phyloP scores from a whole-genome alignment of 176 grass and related monocot genomes.

The Oryza coarctata region DNA sequence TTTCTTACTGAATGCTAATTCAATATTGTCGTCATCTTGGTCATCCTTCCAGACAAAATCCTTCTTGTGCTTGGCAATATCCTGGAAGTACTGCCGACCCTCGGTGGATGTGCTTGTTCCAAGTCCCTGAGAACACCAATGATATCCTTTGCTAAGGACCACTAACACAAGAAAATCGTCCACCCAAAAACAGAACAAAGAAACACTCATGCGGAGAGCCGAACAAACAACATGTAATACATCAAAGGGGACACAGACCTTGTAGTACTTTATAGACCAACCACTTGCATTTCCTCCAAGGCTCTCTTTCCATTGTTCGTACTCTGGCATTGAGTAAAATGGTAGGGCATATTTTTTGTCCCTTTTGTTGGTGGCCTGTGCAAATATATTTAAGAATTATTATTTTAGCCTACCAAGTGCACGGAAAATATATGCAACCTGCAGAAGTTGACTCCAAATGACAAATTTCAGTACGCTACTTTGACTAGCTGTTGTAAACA shows the following conservation, averaged over 20 bases:
- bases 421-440: background rate
- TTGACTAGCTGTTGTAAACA: background rate
- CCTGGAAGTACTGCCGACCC: slow-evolving; percentile 63
- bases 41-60: slow-evolving; percentile 70
- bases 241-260: slow-evolving; percentile 50
- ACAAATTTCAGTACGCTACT: background rate
- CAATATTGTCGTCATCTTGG: slow-evolving; percentile 62
- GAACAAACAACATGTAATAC: background rate
- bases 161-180: background rate
- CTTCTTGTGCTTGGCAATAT: slow-evolving; percentile 52
- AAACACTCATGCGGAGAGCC: background rate
- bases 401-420: background rate
- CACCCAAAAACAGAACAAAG: background rate
- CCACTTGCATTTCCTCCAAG: slow-evolving; percentile 54
- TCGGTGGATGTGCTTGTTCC: slow-evolving; percentile 81
- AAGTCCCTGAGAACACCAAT: slow-evolving; percentile 49
- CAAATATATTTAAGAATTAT: background rate
- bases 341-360: slow-evolving; percentile 22
- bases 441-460: background rate
- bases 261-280: slow-evolving; percentile 88
- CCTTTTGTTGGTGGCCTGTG: slow-evolving; percentile 61
- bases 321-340: slow-evolving; percentile 93
- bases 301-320: slow-evolving; percentile 76
- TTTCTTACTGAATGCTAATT: slow-evolving; percentile 94
- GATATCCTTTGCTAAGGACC: background rate